A percentile compares a stretch with the other conserved stretches of the same genome.
Evolutionary conservation across 495 filamentous ascomycete genomes (phyloP).

Genomic region (Parathielavia hyrcaniae): DNA sequence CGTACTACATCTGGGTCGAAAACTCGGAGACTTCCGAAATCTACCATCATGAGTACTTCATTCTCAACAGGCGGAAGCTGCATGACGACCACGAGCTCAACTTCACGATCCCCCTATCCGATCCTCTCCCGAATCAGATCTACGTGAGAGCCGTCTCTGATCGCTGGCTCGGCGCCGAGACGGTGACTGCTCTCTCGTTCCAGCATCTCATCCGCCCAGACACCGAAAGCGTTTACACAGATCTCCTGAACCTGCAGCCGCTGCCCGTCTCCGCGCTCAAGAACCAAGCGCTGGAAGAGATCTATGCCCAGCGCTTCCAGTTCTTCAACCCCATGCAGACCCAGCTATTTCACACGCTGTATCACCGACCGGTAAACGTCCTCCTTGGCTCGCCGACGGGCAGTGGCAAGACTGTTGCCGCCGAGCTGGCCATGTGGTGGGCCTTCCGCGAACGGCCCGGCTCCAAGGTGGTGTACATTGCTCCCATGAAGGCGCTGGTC

Average conservation of each 20-base stretch:
- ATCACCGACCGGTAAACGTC: conserved; percentile 86
- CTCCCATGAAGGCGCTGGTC: conserved; percentile 97
- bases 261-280: conserved; percentile 82
- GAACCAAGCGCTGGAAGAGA: conserved; percentile 76
- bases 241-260: conserved; percentile 86
- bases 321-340: conserved; percentile 99
- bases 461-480: conserved; percentile 98
- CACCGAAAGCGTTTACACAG: conserved; percentile 94
- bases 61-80: conserved; percentile 79
- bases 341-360: conserved; percentile 92
- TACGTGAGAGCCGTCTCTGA: conserved; percentile 93
- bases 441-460: conserved; percentile 92
- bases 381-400: conserved; percentile 95
- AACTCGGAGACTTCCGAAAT: conserved; percentile 97
- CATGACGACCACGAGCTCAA: conserved; percentile 93
- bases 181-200: conserved; percentile 89
- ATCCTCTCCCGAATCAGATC: conserved; percentile 89
- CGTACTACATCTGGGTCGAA: conserved; percentile 98
- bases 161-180: conserved; percentile 95
- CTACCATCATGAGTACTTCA: conserved; percentile 96
- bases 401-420: conserved; percentile 93
- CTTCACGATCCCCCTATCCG: conserved; percentile 92
- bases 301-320: conserved; percentile 81
- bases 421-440: conserved; percentile 99
- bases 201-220: conserved; percentile 96